Percentiles rank a stretch among this genome's conserved stretches.
Conservation (phyloP, 2,329 filamentous ascomycete species). For the Pseudocercospora eumusae region DNA sequence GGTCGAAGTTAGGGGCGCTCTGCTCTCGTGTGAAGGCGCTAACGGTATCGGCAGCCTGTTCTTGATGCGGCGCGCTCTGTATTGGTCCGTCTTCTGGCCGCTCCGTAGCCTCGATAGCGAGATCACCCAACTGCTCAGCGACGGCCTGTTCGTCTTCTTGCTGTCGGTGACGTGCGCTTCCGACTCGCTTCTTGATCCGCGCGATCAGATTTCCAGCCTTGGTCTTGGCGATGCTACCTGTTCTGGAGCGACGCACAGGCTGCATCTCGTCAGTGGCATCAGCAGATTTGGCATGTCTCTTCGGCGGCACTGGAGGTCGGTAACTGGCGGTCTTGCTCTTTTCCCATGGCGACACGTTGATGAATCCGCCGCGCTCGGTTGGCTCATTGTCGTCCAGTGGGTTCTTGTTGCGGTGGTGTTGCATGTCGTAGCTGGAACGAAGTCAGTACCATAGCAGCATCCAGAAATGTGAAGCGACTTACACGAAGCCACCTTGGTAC, state of each 20-base stretch:
- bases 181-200: slow-evolving; percentile 6
- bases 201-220: neutral
- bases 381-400: slow-evolving; percentile 16
- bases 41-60: neutral
- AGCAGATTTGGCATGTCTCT: neutral
- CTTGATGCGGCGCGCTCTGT: neutral
- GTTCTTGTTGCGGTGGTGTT: slow-evolving; percentile 1
- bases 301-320: slow-evolving; percentile 1
- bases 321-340: neutral
- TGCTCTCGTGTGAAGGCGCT: neutral
- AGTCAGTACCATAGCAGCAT: neutral
- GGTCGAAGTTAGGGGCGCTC: neutral
- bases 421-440: neutral
- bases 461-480: neutral
- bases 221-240: neutral
- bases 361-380: slow-evolving; percentile 14
- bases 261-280: neutral
- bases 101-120: neutral
- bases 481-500: slow-evolving; percentile 31
- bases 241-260: neutral
- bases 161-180: neutral
- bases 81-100: neutral
- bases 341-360: slow-evolving; percentile 16
- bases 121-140: neutral
- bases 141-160: slow-evolving; percentile 5